phyloP scores from a whole-genome alignment of 2,329 filamentous ascomycete genomes.

The Huntiella savannae region DNA sequence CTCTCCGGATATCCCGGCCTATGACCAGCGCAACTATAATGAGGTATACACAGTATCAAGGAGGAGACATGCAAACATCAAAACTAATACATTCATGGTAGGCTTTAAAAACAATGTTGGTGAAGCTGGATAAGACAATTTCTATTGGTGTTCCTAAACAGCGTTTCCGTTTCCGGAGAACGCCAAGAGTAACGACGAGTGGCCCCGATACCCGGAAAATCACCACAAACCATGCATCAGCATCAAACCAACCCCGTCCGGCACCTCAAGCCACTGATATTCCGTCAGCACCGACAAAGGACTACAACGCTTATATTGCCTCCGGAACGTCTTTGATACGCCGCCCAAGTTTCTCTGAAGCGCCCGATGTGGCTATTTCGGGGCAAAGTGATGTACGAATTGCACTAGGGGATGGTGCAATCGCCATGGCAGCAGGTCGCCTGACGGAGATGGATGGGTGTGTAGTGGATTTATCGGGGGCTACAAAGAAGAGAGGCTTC shows the following conservation, averaged over 20 bases:
- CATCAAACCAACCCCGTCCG: not conserved
- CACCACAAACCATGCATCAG: conserved; percentile 24
- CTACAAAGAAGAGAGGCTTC: conserved; percentile 41
- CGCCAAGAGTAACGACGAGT: not conserved
- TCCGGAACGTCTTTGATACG: conserved; percentile 26
- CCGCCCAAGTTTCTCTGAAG: conserved; percentile 44
- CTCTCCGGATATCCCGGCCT: conserved; percentile 62
- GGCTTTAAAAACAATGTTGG: conserved; percentile 63
- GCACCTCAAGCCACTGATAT: not conserved
- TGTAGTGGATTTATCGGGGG: conserved; percentile 62
- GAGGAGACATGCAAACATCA: not conserved
- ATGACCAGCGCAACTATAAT: conserved; percentile 74
- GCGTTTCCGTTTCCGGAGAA: conserved; percentile 60
- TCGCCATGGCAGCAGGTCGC: conserved; percentile 54
- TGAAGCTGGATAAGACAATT: conserved; percentile 54
- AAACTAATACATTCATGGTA: conserved; percentile 18
- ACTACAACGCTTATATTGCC: conserved; percentile 41
- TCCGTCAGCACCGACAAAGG: conserved; percentile 16
- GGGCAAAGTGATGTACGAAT: conserved; percentile 54
- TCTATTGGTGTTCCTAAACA: conserved; percentile 51
- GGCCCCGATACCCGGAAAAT: conserved; percentile 15
- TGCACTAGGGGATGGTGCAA: conserved; percentile 53
- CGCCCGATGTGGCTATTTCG: conserved; percentile 43
- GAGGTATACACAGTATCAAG: conserved; percentile 33
- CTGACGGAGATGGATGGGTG: conserved; percentile 51